Conservation (phyloP, 2,329 filamentous ascomycete species). For the Microcera coccophila region DNA sequence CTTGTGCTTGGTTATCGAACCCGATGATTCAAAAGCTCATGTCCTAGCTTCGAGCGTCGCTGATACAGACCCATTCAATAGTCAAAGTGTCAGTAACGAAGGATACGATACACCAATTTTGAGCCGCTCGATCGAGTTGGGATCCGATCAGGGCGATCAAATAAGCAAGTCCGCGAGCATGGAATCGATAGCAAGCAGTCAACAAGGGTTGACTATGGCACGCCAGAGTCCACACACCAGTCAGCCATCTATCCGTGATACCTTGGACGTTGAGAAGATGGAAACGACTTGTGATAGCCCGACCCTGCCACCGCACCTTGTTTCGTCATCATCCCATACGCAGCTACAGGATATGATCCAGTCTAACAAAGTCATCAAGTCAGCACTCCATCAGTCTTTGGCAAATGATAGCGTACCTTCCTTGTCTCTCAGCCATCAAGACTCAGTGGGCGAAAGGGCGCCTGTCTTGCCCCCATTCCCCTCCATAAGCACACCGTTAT, state of each 20-base stretch:
- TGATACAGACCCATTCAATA: slow-evolving; percentile 18
- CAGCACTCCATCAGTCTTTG: slow-evolving; percentile 51
- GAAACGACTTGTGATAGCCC: slow-evolving; percentile 55
- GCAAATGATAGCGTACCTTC: slow-evolving; percentile 57
- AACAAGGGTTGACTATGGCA: too few species aligned
- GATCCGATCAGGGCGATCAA: slow-evolving; percentile 45
- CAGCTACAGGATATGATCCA: slow-evolving; percentile 59
- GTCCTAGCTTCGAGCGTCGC: slow-evolving; percentile 20
- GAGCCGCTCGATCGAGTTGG: slow-evolving; percentile 33
- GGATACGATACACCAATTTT: slow-evolving; percentile 39
- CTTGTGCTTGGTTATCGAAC: slow-evolving; percentile 45
- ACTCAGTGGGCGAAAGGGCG: slow-evolving; percentile 40
- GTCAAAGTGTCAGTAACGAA: slow-evolving; percentile 32
- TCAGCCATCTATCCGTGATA: slow-evolving; percentile 45
- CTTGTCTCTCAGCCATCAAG: slow-evolving; percentile 48
- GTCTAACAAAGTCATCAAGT: slow-evolving; percentile 56
- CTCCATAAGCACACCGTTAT: slow-evolving; percentile 25
- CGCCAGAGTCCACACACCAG: too few species aligned
- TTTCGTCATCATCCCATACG: slow-evolving; percentile 47
- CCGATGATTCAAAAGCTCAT: slow-evolving; percentile 23
- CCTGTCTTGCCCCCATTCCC: slow-evolving; percentile 27
- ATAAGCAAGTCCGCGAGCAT: slow-evolving; percentile 51
- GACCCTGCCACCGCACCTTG: slow-evolving; percentile 52
- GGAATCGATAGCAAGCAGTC: slow-evolving; percentile 39
- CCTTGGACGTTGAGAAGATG: slow-evolving; percentile 30